Conservation (phyloP, 768 basidiomycete species). For the Leccinum truebloodii region DNA sequence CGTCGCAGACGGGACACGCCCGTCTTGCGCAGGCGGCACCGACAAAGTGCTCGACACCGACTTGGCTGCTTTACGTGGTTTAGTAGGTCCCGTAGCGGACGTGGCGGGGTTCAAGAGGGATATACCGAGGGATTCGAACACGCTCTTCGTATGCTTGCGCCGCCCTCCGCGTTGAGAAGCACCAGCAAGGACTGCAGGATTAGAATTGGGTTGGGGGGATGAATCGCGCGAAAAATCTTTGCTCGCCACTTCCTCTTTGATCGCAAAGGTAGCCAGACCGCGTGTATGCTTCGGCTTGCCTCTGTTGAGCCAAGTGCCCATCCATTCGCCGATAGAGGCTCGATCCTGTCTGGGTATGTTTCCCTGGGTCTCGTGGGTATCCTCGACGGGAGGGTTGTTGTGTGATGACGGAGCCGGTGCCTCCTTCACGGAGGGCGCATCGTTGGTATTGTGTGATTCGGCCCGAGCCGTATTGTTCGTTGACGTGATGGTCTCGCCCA, state of each 20-base stretch:
- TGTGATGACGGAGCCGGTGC: conserved; percentile 2
- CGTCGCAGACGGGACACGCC: neutral
- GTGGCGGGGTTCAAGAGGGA: conserved; percentile 59
- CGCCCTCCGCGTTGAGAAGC: conserved; percentile 18
- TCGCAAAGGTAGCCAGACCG: conserved; percentile 16
- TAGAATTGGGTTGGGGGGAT: conserved; percentile 21
- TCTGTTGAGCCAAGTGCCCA: conserved; percentile 74
- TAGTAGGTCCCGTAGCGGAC: conserved; percentile 23
- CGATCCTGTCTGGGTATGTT: conserved; percentile 33
- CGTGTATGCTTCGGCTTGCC: conserved; percentile 39
- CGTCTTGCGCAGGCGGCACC: conserved; percentile 13
- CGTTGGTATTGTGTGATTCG: neutral
- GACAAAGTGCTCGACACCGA: conserved; percentile 27
- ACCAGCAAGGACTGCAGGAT: conserved; percentile 10
- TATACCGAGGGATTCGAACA: conserved; percentile 72
- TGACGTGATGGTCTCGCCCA: conserved; percentile 26
- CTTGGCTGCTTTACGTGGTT: conserved; percentile 22
- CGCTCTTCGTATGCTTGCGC: conserved; percentile 58
- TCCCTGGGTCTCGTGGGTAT: conserved; percentile 7
- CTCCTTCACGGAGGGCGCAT: neutral
- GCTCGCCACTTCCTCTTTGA: conserved; percentile 25
- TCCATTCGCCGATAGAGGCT: conserved; percentile 63
- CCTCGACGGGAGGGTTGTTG: neutral
- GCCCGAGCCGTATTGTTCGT: neutral
- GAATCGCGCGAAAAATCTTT: conserved; percentile 22